Conservation (phyloP, 805 yeast species). For the Spathaspora arborariae region DNA sequence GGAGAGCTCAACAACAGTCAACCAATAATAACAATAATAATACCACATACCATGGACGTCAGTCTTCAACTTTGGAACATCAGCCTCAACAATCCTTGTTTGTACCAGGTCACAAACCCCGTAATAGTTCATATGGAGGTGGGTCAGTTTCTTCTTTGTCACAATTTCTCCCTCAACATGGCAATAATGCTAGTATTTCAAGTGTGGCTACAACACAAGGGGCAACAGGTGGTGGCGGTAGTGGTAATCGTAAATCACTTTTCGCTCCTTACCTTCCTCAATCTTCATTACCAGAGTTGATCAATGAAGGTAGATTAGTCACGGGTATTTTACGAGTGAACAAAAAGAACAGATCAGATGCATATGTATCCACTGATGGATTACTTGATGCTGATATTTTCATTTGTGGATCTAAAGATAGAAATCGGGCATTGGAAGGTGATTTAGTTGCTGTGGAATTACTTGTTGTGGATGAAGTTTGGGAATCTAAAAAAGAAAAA, state of each 20-base stretch:
- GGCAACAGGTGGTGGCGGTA: slow-evolving; percentile 5
- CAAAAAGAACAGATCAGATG: slow-evolving; percentile 94
- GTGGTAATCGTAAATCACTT: slow-evolving; percentile 63
- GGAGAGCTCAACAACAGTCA: slow-evolving; percentile 57
- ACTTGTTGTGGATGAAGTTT: slow-evolving; percentile 92
- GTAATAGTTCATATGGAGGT: slow-evolving; percentile 61
- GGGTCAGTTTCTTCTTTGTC: slow-evolving; percentile 53
- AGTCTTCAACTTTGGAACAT: slow-evolving; percentile 13
- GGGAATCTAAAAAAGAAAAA: slow-evolving; percentile 94
- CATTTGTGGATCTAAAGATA: slow-evolving; percentile 96
- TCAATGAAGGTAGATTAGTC: slow-evolving; percentile 86
- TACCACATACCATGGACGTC: neutral
- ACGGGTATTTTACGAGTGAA: slow-evolving; percentile 92
- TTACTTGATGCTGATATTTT: slow-evolving; percentile 93
- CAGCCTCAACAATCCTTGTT: slow-evolving; percentile 41
- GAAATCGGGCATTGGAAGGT: slow-evolving; percentile 96
- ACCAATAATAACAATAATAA: neutral
- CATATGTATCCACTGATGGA: slow-evolving; percentile 97
- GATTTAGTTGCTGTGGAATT: slow-evolving; percentile 95
- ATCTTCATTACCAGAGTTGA: slow-evolving; percentile 81
- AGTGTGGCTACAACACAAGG: slow-evolving; percentile 10
- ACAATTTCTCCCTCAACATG: slow-evolving; percentile 28
- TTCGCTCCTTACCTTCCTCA: slow-evolving; percentile 97
- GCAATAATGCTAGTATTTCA: slow-evolving; percentile 6
- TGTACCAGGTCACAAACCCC: slow-evolving; percentile 76